Base-by-base conservation (phyloP, 768 basidiomycete genomes). In the Leucocoprinus sp. region DNA sequence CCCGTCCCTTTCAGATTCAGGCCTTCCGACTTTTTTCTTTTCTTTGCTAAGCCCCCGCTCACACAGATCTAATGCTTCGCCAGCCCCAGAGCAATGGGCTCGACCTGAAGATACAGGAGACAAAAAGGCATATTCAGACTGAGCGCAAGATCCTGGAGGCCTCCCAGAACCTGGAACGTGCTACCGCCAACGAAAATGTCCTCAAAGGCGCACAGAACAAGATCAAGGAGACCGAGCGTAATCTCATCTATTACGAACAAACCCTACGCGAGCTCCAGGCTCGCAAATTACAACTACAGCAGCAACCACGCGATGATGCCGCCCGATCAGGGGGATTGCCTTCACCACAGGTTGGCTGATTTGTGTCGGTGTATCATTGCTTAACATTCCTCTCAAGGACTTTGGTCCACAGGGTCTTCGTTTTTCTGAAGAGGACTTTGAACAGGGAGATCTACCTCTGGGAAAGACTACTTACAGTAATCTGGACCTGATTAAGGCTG, bases 401-500 rank as follows among this genome's bases (percentile, higher is more conserved):
- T 57, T 63, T 54, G 76, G 75, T 57, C 60, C 9, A 31, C 31
- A 62, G 28, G 63, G 66, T 27, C 64, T 64, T 28, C 63, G 62
- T 43, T 66, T 70, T 42, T 67, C 71, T 26, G 70, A 68, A 52
- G 55, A 58, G 42, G 66, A 62, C 24, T 57, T 59, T 53, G 47
- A 48, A 26, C 17, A 42, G 56, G 50, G 61, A 33, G 65, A 64
- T 17, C 51, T 61, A 37, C 64, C 77, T 26, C 75, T 73, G 59
- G 64, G 64, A 50, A 86, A 83, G 64, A 77, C 78, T n/a, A n/a
- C n/a, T 47, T 87, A 86, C 60, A 79, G 80, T 52, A 91, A 90
- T 56, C 72, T 93, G 51, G 96, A 99, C 71, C 70, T 99, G 51
- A 91, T 96, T 65, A 93, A 93, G 67, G 93, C 93, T 52, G 96